Base-by-base conservation (phyloP, 495 filamentous ascomycete genomes). In the Penicillium arizonense region DNA sequence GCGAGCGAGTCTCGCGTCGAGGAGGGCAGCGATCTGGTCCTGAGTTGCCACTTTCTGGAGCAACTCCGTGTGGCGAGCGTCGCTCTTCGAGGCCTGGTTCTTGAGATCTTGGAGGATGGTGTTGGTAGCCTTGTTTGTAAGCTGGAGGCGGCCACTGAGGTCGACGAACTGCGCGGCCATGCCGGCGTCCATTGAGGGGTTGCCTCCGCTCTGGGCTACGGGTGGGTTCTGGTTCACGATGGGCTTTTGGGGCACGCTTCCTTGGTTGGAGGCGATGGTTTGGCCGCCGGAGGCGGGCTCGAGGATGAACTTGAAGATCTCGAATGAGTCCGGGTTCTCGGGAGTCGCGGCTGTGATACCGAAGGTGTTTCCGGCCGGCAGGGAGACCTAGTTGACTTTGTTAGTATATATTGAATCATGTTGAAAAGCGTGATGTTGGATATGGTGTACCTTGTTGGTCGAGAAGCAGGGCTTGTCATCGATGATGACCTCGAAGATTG, bases 261-360 rank as follows among this genome's bases (percentile, higher is more conserved):
- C 57, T 50, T 50, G 66, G 59, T 50, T 58, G 53, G 56, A 65
- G 61, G 21, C 70, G 52, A 32, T 63, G 67, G 50, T 71, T 59
- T 56, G 66, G 65, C 40, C 72, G 67, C 45, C 69, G 45, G 47
- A 55, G 44, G 65, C 59, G 32, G 71, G 82, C 63, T 84, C 79
- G 33, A 92, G 77, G 34, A 88, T 73, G 61, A 97, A 82, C 59
- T 93, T 96, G 77, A 91, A 93, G 54, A 94, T 68, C 70, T 98
- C 94, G 65, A 96, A 96, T 24, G 90, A 95, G 68, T 98, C 94
- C 0, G 94, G 90, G 57, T 82, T 91, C 53, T 97, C 91, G 24
- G 90, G 89, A 7, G 90, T 91, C 4, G 87, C 88, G 30, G 93
- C 94, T 2, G 88, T 87, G 55, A 98, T 73, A 63, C 94, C 94